Evolutionary conservation across 495 filamentous ascomycete species (phyloP), one percentile per base, ranked within the genome.

Genomic region (Talaromyces nanjingensis): DNA sequence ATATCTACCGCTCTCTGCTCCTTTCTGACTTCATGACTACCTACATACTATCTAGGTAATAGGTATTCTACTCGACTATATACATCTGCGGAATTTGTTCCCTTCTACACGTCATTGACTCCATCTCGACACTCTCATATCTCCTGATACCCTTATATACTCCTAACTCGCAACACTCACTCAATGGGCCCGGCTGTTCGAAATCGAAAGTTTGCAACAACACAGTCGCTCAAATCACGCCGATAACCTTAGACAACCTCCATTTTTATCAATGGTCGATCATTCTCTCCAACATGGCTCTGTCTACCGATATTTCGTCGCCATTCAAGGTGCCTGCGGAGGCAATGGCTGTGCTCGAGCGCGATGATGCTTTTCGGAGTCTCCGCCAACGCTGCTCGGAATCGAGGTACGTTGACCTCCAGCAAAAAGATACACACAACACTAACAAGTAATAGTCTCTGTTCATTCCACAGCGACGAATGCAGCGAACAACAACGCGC

Each of bases 261-360:
- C 20, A 59, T 59, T 18, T 37, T 34, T 20, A 22, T 59, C 29
- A 37, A 31, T 22, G 29, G 22, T 25, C 59, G 22, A 60, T 45
- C 14, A 7, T 45, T 42, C 11, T 27, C 52, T 55, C 52, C 16
- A 55, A 1, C 33, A 27, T 42, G 22, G 25, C 59, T 33, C 76
- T 78, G 72, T 71, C 71, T 27, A 69, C 66, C 34, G 66, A 68
- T 65, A 71, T 68, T 11, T 59, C 65, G 9, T 80, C 78, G n/a
- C 81, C 82, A 0, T 84, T 84, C 64, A 73, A 70, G 18, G 74
- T 84, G 65, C 75, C 77, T 20, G 65, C 34, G 14, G 71, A 73
- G 16, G 79, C 80, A 27, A 69, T 68, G 11, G 69, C 74, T 39
- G 70, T 70, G 33, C 65, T 83, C 33, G 73, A 74, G 31, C 71